phyloP scores from a whole-genome alignment of 2,329 filamentous ascomycete genomes.

The Stagonosporopsis cucurbitacearum region DNA sequence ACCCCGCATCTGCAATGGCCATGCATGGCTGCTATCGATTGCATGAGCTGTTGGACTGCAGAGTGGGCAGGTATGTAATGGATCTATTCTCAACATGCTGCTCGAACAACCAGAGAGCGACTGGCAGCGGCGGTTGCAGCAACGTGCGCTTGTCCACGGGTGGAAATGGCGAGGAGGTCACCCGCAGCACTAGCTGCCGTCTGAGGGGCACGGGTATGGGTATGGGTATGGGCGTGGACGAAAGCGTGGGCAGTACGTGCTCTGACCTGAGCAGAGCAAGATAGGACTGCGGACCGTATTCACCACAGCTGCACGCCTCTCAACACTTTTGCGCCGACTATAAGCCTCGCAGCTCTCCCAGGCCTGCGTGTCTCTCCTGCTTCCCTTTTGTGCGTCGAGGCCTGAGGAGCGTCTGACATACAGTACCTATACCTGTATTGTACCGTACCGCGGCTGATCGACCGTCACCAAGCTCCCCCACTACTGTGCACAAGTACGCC shows the following conservation, averaged over 20 bases:
- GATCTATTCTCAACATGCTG: slow-evolving; percentile 12
- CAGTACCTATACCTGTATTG: too few relatives aligned
- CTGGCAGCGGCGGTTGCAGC: slow-evolving; percentile 3
- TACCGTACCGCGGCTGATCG: slow-evolving; percentile 27
- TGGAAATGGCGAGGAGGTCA: slow-evolving; percentile 14
- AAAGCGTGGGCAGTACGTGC: too few relatives aligned
- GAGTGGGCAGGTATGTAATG: background rate
- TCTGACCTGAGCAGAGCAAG: slow-evolving; percentile 14
- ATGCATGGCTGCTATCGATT: background rate
- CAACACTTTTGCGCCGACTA: slow-evolving; percentile 23
- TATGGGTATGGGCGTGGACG: too few relatives aligned
- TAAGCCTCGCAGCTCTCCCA: slow-evolving; percentile 9
- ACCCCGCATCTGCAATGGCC: slow-evolving; percentile 11
- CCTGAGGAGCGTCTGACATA: slow-evolving; percentile 26
- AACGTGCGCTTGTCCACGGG: slow-evolving; percentile 2
- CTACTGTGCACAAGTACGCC: background rate
- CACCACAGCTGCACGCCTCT: slow-evolving; percentile 19
- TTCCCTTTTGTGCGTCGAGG: slow-evolving; percentile 21
- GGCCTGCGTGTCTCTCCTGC: background rate
- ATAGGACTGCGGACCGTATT: slow-evolving; percentile 13
- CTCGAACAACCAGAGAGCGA: slow-evolving; percentile 1
- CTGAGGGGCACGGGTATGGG: slow-evolving; percentile 19
- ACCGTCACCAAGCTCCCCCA: slow-evolving; percentile 20
- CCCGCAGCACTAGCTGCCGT: slow-evolving; percentile 23
- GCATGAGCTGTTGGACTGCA: slow-evolving; percentile 1